Base-by-base conservation (phyloP, 225 moss, liverwort and hornwort species). In the Rhytidiadelphus loreus region DNA sequence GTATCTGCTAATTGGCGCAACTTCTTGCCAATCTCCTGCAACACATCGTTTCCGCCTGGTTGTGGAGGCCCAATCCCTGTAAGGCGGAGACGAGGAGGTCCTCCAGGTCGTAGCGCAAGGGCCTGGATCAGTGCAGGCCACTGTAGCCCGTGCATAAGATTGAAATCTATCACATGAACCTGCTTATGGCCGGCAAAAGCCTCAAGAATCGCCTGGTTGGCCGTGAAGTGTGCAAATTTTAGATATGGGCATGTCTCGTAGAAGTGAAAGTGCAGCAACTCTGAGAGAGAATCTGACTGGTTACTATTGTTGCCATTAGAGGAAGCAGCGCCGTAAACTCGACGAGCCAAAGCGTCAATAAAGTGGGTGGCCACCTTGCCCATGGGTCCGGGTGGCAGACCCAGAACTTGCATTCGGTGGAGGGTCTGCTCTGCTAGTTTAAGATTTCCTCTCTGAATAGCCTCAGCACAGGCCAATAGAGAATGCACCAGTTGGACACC, bases 101-200 rank as follows among this genome's bases (percentile, higher is more conserved):
- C 95, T 19, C 94, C 95, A 18, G 94, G 93, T 33, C 96, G 92
- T 10, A 95, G 83, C 44, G 96, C 96, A 10, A 96, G 93, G 35
- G 96, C 94, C 83, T 96, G 96, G 68, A 96, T 95, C 78, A 96
- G 90, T n/a, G 96, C 95, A 13, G 96, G 95, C 96, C 96, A 96
- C 86, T 96, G 96, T 28, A 95, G 66, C 16, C 96, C 96, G 58
- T 96, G 94, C 93, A 95, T 91, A 14, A 96, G 89, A 87, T 95
- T 95, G 79, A 94, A 94, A 73, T 96, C 96, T 46, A 96, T 92
- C 58, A 96, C 93, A 82, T 96, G 96, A 20, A 95, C 93, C 79
- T 92, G 90, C 86, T 89, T 90, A 59, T 95, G 90, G 52, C 94
- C 94, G 21, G 92, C 93, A 68, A 95, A 94, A 13, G 96, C 96